Percentiles rank a stretch among this genome's conserved stretches.
These are phyloP conservation scores for Kodamaea sp. DNA, from an alignment of 1,139 yeast genomes.

Conservation along the genomic window DNA sequence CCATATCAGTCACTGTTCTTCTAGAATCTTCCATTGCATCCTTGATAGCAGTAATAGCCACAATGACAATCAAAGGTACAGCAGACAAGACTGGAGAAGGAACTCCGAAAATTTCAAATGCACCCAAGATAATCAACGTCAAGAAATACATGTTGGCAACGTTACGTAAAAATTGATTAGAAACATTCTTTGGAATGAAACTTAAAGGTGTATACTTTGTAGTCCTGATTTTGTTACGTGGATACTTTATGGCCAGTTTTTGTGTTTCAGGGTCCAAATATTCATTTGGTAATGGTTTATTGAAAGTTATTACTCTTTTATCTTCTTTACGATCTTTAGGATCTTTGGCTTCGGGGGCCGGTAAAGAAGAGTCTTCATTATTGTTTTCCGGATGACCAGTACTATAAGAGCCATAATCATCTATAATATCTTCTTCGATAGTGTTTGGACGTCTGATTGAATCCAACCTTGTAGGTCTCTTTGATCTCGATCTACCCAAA, in stretches of 20 bases:
- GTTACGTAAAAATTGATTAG: conserved; percentile 47
- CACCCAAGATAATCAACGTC: conserved; percentile 49
- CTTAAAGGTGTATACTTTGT: conserved; percentile 57
- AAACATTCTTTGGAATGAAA: conserved; percentile 52
- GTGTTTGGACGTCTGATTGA: conserved; percentile 24
- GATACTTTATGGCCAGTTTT: conserved; percentile 30
- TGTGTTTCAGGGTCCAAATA: conserved; percentile 47
- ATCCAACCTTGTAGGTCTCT: conserved; percentile 10
- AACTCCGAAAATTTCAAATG: conserved; percentile 54
- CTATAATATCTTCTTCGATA: conserved; percentile 23
- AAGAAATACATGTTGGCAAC: conserved; percentile 57
- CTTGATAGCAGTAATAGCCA: conserved; percentile 50
- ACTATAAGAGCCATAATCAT: conserved; percentile 17
- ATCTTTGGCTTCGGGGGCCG: conserved; percentile 29
- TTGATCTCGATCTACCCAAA: conserved; percentile 6
- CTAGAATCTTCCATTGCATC: conserved; percentile 59
- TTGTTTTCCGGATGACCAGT: conserved; percentile 13
- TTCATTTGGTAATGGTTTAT: conserved; percentile 63
- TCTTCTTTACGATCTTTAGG: conserved; percentile 40
- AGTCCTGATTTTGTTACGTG: conserved; percentile 56
- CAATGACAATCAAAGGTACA: conserved; percentile 58
- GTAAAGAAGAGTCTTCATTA: conserved; percentile 17
- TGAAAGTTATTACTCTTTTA: conserved; percentile 60
- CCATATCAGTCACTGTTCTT: conserved; percentile 50
- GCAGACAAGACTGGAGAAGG: conserved; percentile 54